These are phyloP conservation scores for Penicillium sp. DNA, from an alignment of 2,329 filamentous ascomycete genomes.

Conservation along the genomic window DNA sequence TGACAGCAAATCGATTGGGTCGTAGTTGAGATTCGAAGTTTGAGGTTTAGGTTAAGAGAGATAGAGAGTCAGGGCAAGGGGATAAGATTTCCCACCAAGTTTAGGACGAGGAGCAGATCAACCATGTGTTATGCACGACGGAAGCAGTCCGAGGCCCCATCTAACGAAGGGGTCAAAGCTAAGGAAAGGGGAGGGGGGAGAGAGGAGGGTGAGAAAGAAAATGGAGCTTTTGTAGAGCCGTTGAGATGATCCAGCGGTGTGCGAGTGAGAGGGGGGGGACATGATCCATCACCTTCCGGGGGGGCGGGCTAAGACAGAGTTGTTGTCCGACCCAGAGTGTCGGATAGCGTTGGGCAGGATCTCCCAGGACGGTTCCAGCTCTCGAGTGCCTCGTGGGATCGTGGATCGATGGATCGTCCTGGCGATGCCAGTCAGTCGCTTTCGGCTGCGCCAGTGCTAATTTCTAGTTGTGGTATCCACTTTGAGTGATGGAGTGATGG, in stretches of 20 bases:
- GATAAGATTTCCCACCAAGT: not conserved
- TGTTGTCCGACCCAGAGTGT: constrained; percentile 28
- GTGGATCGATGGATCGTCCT: constrained; percentile 1
- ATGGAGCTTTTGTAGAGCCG: constrained; percentile 15
- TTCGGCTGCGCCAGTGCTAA: not conserved
- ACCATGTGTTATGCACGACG: constrained; percentile 18
- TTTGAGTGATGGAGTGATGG: not conserved
- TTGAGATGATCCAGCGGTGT: constrained; percentile 30
- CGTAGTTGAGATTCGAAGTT: not conserved
- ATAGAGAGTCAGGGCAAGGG: not conserved
- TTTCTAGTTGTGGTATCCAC: not conserved
- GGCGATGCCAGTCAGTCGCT: not conserved
- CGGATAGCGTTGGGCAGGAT: constrained; percentile 30
- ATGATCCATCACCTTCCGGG: constrained; percentile 27
- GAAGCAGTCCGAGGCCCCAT: constrained; percentile 18
- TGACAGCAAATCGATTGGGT: constrained; percentile 2
- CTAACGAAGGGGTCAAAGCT: constrained; percentile 5
- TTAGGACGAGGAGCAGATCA: constrained; percentile 12
- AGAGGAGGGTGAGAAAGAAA: constrained; percentile 12
- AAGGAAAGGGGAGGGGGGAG: constrained; percentile 8
- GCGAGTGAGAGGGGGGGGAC: constrained; percentile 5
- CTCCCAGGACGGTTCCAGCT: not conserved
- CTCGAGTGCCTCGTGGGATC: constrained; percentile 6
- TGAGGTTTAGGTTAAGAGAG: not conserved
- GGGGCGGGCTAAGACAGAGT: constrained; percentile 19